A percentile compares a stretch with the other conserved stretches of the same genome.
These are phyloP conservation scores for Hamigera avellanea DNA, from an alignment of 495 filamentous ascomycete genomes.

Conservation along the genomic window DNA sequence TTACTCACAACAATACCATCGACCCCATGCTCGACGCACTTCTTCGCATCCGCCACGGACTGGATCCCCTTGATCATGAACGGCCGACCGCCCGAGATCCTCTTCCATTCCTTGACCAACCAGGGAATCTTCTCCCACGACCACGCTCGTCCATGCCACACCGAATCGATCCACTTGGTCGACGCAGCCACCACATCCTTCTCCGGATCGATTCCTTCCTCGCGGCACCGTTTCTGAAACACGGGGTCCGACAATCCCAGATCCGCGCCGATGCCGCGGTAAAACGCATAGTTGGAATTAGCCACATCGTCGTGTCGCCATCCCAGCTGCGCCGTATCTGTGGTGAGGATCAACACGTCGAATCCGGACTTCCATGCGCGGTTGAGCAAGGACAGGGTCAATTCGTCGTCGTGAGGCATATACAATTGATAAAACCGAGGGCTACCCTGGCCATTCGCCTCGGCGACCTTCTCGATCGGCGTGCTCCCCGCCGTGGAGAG, in stretches of 20 bases:
- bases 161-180: slow-evolving; percentile 51
- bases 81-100: slow-evolving; percentile 41
- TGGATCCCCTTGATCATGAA: slow-evolving; percentile 49
- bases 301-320: slow-evolving; percentile 53
- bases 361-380: slow-evolving; percentile 46
- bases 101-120: slow-evolving; percentile 40
- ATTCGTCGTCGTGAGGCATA: slow-evolving; percentile 50
- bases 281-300: slow-evolving; percentile 52
- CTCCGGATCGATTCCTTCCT: slow-evolving; percentile 40
- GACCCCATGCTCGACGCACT: slow-evolving; percentile 40
- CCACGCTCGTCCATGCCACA: slow-evolving; percentile 53
- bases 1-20: slow-evolving; percentile 51
- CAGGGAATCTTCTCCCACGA: slow-evolving; percentile 47
- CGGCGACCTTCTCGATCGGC: slow-evolving; percentile 46
- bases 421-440: slow-evolving; percentile 56
- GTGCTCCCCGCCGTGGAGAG: slow-evolving; percentile 47
- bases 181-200: slow-evolving; percentile 37
- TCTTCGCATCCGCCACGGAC: slow-evolving; percentile 38
- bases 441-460: slow-evolving; percentile 36
- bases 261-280: slow-evolving; percentile 42
- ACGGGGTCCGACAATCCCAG: slow-evolving; percentile 48
- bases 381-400: slow-evolving; percentile 41
- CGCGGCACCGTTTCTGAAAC: slow-evolving; percentile 38
- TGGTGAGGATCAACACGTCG: slow-evolving; percentile 47
- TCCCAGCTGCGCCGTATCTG: slow-evolving; percentile 54